Evolutionary conservation across 179 eudicot genomes (phyloP).

Genomic region (Nepenthes alata): DNA sequence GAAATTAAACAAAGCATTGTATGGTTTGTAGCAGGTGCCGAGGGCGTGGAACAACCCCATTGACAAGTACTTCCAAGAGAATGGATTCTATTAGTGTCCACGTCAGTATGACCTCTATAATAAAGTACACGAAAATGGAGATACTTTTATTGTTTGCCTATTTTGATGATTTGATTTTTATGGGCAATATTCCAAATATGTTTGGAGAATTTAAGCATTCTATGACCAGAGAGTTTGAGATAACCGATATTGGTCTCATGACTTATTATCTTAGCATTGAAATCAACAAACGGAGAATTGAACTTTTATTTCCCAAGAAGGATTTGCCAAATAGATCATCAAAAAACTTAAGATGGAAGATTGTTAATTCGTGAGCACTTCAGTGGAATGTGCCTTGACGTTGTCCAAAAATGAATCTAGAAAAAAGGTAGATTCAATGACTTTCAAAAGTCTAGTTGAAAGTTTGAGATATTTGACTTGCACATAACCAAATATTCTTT

Average conservation of each 20-base stretch:
- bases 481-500: background rate
- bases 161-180: slow-evolving; percentile 6
- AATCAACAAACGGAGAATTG: background rate
- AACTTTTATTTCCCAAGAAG: background rate
- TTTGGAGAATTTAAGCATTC: slow-evolving; percentile 4
- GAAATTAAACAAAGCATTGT: slow-evolving; percentile 7
- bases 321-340: background rate
- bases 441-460: too few species aligned
- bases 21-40: slow-evolving; percentile 1
- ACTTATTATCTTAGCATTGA: background rate
- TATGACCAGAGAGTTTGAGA: slow-evolving; percentile 1
- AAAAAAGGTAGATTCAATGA: too few species aligned
- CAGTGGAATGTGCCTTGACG: background rate
- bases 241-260: background rate
- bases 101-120: background rate
- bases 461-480: too few species aligned
- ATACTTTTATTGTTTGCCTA: slow-evolving; percentile 2
- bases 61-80: slow-evolving; percentile 1
- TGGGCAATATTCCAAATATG: background rate
- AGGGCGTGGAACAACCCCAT: slow-evolving; percentile 2
- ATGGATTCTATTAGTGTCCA: background rate
- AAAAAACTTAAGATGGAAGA: background rate
- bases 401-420: background rate
- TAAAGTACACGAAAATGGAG: background rate
- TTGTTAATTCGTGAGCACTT: background rate